phyloP scores from a whole-genome alignment of 345 rosid genomes.

The Zanthoxylum bungeanum region DNA sequence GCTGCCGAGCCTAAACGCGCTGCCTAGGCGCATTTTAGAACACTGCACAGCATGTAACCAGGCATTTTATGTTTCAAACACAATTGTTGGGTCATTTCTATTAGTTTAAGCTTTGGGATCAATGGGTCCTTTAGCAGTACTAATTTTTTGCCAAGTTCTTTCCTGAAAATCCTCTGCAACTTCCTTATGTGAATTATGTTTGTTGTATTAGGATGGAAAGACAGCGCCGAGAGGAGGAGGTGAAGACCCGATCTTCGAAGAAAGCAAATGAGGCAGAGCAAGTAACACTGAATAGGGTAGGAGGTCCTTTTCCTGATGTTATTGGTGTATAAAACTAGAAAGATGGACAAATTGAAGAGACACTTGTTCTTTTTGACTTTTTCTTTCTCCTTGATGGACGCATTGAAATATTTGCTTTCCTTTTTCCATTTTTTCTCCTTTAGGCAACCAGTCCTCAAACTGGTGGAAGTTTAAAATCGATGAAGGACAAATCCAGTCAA shows the following conservation, averaged over 20 bases:
- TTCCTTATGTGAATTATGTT: neutral
- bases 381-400: neutral
- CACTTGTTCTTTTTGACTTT: neutral
- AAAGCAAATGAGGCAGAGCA: slow-evolving; percentile 84
- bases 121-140: neutral
- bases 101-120: neutral
- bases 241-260: slow-evolving; percentile 74
- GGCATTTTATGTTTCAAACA: neutral
- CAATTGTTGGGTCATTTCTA: neutral
- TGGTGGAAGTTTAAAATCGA: slow-evolving; percentile 75
- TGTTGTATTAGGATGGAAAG: slow-evolving; percentile 72
- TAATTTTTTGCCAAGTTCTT: neutral
- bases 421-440: slow-evolving; percentile 10
- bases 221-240: slow-evolving; percentile 95
- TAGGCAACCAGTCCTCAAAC: slow-evolving; percentile 94
- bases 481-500: slow-evolving; percentile 66
- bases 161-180: neutral
- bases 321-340: slow-evolving; percentile 5
- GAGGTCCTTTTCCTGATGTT: slow-evolving; percentile 18
- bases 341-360: neutral
- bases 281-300: slow-evolving; percentile 66
- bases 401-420: slow-evolving; percentile 4
- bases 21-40: too few relatives aligned
- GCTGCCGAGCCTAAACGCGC: too few relatives aligned
- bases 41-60: neutral